phyloP scores from a whole-genome alignment of 768 basidiomycete genomes.

The Sarcomyxa edulis region DNA sequence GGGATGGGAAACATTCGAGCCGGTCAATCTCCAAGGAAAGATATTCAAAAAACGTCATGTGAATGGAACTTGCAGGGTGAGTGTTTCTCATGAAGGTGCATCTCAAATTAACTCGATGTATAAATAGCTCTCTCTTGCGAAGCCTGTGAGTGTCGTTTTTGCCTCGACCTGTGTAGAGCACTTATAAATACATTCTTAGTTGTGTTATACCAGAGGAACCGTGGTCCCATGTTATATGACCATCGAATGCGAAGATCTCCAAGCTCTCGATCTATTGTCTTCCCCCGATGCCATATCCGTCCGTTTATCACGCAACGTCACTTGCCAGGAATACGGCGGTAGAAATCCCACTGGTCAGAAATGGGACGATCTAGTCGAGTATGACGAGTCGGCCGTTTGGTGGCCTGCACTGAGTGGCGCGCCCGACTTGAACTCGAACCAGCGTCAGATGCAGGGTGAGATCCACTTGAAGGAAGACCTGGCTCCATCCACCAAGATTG shows the following conservation, averaged over 20 bases:
- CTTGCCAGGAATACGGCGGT: conserved; percentile 27
- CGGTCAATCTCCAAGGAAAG: conserved; percentile 33
- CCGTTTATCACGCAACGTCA: conserved; percentile 18
- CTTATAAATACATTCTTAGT: conserved; percentile 9
- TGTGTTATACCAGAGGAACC: conserved; percentile 32
- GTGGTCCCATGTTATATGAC: conserved; percentile 30
- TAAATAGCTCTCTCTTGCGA: conserved; percentile 34
- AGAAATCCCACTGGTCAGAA: too few species aligned
- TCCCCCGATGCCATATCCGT: conserved; percentile 18
- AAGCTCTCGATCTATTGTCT: conserved; percentile 25
- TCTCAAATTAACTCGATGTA: conserved; percentile 1
- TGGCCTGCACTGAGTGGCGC: conserved; percentile 34
- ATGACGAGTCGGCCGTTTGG: conserved; percentile 39
- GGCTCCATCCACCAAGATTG: conserved; percentile 42
- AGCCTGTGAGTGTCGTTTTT: conserved; percentile 29
- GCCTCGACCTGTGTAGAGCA: not conserved
- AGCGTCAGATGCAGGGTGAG: conserved; percentile 46
- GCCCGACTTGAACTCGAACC: conserved; percentile 16
- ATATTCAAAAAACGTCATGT: conserved; percentile 33
- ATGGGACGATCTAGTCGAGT: conserved; percentile 38
- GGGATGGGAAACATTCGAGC: conserved; percentile 43
- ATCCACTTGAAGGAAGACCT: conserved; percentile 47
- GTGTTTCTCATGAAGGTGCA: conserved; percentile 8
- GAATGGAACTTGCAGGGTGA: conserved; percentile 36
- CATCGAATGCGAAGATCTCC: conserved; percentile 20